A percentile compares a stretch with the other conserved stretches of the same genome.
phyloP scores from a whole-genome alignment of 2,329 filamentous ascomycete species.

The Fusarium pininemorale region DNA sequence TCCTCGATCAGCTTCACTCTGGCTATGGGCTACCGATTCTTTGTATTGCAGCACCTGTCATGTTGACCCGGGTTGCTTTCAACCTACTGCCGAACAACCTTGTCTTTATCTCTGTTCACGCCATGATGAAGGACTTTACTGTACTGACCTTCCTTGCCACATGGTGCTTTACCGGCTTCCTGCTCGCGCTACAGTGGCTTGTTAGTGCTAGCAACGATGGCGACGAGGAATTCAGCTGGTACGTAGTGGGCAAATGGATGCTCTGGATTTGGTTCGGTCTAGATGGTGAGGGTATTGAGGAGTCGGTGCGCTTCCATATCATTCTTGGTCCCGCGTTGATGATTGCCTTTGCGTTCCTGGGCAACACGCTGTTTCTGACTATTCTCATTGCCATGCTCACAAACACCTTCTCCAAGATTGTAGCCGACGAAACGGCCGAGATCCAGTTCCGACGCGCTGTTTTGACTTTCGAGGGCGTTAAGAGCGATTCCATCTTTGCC shows the following conservation, averaged over 20 bases:
- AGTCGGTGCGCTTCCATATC: slow-evolving; percentile 68
- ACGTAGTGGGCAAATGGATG: slow-evolving; percentile 78
- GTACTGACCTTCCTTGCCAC: slow-evolving; percentile 72
- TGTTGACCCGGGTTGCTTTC: slow-evolving; percentile 76
- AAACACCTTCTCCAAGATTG: slow-evolving; percentile 76
- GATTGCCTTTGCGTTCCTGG: slow-evolving; percentile 77
- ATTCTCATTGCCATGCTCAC: slow-evolving; percentile 78
- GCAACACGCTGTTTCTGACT: slow-evolving; percentile 78
- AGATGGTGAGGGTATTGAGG: slow-evolving; percentile 66
- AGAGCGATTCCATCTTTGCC: slow-evolving; percentile 74
- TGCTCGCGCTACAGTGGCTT: slow-evolving; percentile 76
- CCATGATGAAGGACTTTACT: slow-evolving; percentile 79
- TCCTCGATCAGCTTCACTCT: slow-evolving; percentile 55
- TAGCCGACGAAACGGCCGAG: slow-evolving; percentile 74
- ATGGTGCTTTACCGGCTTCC: slow-evolving; percentile 76
- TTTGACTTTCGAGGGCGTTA: slow-evolving; percentile 78
- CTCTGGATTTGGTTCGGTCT: slow-evolving; percentile 83
- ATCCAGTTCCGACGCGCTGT: slow-evolving; percentile 77
- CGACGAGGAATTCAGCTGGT: slow-evolving; percentile 49
- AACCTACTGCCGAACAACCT: slow-evolving; percentile 79
- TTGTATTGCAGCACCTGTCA: slow-evolving; percentile 72
- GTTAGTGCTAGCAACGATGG: slow-evolving; percentile 43
- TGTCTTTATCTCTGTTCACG: slow-evolving; percentile 76
- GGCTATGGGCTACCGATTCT: slow-evolving; percentile 71
- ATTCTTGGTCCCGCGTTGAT: slow-evolving; percentile 74